Conservation (phyloP, 1,284 basidiomycete species). For the Boletellus dicymbophilus region DNA sequence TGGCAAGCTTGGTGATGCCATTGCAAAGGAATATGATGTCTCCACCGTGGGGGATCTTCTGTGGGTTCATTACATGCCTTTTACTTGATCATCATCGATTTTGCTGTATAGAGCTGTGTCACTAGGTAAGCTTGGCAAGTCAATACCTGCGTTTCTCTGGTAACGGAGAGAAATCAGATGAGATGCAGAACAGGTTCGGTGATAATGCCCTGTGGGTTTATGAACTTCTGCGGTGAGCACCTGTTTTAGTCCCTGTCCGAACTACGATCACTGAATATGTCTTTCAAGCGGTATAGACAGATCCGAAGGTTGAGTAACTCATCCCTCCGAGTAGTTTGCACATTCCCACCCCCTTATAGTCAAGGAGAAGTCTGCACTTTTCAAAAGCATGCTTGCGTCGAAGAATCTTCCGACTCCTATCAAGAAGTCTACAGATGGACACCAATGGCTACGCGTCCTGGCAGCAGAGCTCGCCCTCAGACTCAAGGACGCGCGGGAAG, state of each 20-base stretch:
- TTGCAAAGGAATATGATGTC: slow-evolving; percentile 87
- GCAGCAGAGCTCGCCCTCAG: slow-evolving; percentile 88
- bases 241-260: not conserved
- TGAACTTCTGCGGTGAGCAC: slow-evolving; percentile 68
- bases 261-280: not conserved
- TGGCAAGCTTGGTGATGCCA: slow-evolving; percentile 89
- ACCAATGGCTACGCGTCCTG: slow-evolving; percentile 90
- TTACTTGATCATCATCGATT: not conserved
- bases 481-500: slow-evolving; percentile 79
- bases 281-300: slow-evolving; percentile 81
- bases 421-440: slow-evolving; percentile 70
- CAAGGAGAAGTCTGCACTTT: slow-evolving; percentile 79
- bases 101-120: slow-evolving; percentile 41
- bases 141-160: not conserved
- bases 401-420: slow-evolving; percentile 88
- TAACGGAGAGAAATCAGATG: slow-evolving; percentile 44
- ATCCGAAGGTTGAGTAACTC: slow-evolving; percentile 66
- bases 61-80: slow-evolving; percentile 43
- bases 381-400: slow-evolving; percentile 92
- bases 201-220: slow-evolving; percentile 90
- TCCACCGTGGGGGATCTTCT: slow-evolving; percentile 89
- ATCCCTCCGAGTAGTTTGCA: not conserved
- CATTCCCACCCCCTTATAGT: slow-evolving; percentile 47
- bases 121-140: slow-evolving; percentile 39
- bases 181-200: slow-evolving; percentile 84